Evolutionary conservation across 306 rosid species (phyloP).

Genomic region (Rosa persica): DNA sequence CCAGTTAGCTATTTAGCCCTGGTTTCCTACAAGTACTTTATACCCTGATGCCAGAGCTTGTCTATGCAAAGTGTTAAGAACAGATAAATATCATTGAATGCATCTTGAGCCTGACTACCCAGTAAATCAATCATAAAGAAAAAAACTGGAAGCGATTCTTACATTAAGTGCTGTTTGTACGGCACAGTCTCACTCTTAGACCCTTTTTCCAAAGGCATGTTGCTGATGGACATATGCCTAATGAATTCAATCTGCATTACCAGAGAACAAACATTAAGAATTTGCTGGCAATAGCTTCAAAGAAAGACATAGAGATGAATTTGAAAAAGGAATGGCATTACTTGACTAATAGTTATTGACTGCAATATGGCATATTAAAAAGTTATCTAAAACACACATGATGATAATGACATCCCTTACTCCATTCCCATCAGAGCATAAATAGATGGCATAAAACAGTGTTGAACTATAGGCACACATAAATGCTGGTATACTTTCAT

Average conservation of each 20-base stretch:
- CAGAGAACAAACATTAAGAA: slow-evolving; percentile 10
- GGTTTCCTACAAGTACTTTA: neutral
- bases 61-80: neutral
- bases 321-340: too few relatives aligned
- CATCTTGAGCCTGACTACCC: neutral
- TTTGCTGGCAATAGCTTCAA: neutral
- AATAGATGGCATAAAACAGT: neutral
- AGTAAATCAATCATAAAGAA: neutral
- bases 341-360: neutral
- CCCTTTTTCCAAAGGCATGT: slow-evolving; percentile 32
- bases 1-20: neutral
- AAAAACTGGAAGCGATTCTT: slow-evolving; percentile 18
- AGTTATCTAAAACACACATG: neutral
- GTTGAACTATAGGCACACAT: neutral
- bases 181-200: slow-evolving; percentile 26
- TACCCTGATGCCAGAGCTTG: neutral
- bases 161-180: slow-evolving; percentile 27
- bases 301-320: neutral
- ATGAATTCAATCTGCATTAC: slow-evolving; percentile 47
- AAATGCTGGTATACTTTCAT: neutral
- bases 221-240: slow-evolving; percentile 47
- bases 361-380: neutral
- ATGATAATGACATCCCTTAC: neutral
- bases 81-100: neutral
- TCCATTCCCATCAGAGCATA: neutral